phyloP scores from a whole-genome alignment of 768 basidiomycete genomes.

The Rhodotorula kratochvilovae region DNA sequence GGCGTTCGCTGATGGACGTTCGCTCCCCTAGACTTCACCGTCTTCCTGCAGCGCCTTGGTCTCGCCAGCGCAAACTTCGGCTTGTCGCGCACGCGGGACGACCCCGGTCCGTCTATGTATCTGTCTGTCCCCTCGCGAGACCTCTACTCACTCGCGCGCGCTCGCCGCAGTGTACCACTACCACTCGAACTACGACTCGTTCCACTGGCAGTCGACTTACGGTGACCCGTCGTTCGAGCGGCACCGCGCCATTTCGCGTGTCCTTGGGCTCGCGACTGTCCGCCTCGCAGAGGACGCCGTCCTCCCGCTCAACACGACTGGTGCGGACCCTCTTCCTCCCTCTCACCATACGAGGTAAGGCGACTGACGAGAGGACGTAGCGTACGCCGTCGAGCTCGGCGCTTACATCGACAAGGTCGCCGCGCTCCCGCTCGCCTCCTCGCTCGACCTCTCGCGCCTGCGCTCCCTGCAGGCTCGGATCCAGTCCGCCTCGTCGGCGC shows the following conservation, averaged over 20 bases:
- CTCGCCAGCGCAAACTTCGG: constrained; percentile 51
- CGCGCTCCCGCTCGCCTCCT: constrained; percentile 14
- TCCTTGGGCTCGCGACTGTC: constrained; percentile 36
- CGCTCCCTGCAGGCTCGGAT: neutral
- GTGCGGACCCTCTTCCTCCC: neutral
- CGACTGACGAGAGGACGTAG: neutral
- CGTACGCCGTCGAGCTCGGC: constrained; percentile 40
- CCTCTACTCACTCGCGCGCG: too few relatives aligned
- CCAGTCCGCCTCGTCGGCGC: neutral
- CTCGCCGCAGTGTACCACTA: constrained; percentile 49
- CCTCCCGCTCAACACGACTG: constrained; percentile 44
- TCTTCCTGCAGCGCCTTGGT: constrained; percentile 77
- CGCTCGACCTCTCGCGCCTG: constrained; percentile 8
- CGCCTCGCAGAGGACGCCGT: constrained; percentile 36
- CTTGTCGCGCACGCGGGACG: constrained; percentile 46
- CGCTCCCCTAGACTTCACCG: constrained; percentile 92
- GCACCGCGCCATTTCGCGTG: constrained; percentile 49
- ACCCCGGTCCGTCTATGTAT: constrained; percentile 46
- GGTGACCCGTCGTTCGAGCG: constrained; percentile 71
- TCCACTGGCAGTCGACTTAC: constrained; percentile 67
- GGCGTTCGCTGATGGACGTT: too few relatives aligned
- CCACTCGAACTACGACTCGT: constrained; percentile 62
- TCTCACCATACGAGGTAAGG: too few relatives aligned
- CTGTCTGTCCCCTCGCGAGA: too few relatives aligned
- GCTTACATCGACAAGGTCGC: constrained; percentile 36